Percentiles rank a stretch among this genome's conserved stretches.
Evolutionary conservation across 768 basidiomycete species (phyloP).

Genomic region (Calvatia gigantea): DNA sequence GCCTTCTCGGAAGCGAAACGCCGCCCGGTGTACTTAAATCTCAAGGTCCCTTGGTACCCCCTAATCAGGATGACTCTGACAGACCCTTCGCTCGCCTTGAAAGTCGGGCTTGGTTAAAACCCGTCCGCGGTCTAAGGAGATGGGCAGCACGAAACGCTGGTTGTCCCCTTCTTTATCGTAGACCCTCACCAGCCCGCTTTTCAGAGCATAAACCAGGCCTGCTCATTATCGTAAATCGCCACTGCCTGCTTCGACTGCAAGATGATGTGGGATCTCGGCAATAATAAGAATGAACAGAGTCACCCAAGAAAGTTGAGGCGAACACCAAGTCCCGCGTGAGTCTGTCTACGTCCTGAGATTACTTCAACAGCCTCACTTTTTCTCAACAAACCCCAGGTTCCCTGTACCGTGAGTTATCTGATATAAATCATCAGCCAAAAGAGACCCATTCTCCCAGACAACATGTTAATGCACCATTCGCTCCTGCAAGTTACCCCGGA

Average conservation of each 20-base stretch:
- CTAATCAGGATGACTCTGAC: not conserved
- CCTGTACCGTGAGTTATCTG: conserved; percentile 24
- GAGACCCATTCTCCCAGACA: not conserved
- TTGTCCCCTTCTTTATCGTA: not conserved
- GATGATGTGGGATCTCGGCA: conserved; percentile 40
- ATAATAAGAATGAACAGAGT: conserved; percentile 21
- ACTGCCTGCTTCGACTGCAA: conserved; percentile 13
- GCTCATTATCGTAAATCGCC: not conserved
- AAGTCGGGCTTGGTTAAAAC: not conserved
- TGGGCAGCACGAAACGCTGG: not conserved
- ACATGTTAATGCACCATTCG: not conserved
- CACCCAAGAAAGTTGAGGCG: conserved; percentile 22
- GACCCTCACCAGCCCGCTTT: not conserved
- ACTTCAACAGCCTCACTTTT: not conserved
- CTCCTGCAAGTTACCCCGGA: conserved; percentile 9
- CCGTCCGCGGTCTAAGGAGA: not conserved
- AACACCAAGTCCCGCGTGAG: conserved; percentile 28
- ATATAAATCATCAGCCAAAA: not conserved
- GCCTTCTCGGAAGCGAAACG: not conserved
- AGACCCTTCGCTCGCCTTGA: too few relatives aligned
- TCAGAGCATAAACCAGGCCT: not conserved
- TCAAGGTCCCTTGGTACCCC: not conserved
- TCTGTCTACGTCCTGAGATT: not conserved
- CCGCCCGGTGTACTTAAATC: not conserved
- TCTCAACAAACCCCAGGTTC: conserved; percentile 19